Evolutionary conservation across 108 stramenopile genomes (phyloP), one percentile per base, ranked within the genome.

Genomic region (Stephanodiscus triporus): DNA sequence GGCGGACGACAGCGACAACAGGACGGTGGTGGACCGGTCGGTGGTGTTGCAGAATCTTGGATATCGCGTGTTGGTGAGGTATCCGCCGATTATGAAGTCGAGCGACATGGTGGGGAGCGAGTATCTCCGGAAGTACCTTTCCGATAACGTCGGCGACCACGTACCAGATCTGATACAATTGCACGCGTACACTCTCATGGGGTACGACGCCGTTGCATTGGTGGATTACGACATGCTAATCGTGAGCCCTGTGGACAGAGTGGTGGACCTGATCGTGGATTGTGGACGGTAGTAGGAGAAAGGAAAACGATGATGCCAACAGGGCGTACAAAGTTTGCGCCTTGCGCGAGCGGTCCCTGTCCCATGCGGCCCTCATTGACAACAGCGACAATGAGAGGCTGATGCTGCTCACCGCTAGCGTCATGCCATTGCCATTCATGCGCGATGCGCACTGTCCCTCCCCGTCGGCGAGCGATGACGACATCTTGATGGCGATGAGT

Each of bases 171-270:
- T 78, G 9, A 66, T 72, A 40, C 54, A 65, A 26, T 37, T 80
- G 47, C 58, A 80, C 64, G 72, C 79, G 13, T 80, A 73, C 34
- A 51, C 73, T 24, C 38, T 80, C 34, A 72, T 69, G 13, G 79
- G 64, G 1, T 80, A 73, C 27, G 79, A 68, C 66, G 79, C 72
- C 7, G 79, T 73, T 7, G 72, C 69, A 0, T 56, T 80, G 51
- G 72, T 73, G n/a, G 79, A 80, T 64, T 80, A 69, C 47, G 79
- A 80, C 58, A 80, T 72, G 9, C 37, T 80, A n/a, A 60, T 80
- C 11, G 45, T 73, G 38, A 67, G 72, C 2, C 32, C 68, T 11
- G 61, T 72, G 22, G 79, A 80, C 64, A 68, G 73, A 19, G 79
- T 59, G 14, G 24, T 73, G 34, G 72, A 80, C 69, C 58, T 80